A percentile compares a stretch with the other conserved stretches of the same genome.
These are phyloP conservation scores for Cercospora brassicicola DNA, from an alignment of 2,329 filamentous ascomycete genomes.

Conservation along the genomic window DNA sequence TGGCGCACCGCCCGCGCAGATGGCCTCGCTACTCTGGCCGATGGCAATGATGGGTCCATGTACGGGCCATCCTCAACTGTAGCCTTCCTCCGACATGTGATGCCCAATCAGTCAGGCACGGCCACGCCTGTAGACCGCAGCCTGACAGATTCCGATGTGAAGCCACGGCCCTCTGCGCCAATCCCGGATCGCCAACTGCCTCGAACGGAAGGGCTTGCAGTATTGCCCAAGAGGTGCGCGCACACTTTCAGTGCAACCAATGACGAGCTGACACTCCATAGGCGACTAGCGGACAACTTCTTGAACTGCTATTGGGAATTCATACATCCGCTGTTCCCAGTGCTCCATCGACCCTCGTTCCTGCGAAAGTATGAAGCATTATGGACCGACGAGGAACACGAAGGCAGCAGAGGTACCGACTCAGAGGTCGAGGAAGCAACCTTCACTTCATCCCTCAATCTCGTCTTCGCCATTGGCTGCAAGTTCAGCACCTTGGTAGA, in stretches of 20 bases:
- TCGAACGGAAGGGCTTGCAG: slow-evolving; percentile 24
- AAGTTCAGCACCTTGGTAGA: slow-evolving; percentile 30
- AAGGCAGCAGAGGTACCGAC: background rate
- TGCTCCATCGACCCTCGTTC: slow-evolving; percentile 31
- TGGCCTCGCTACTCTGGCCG: slow-evolving; percentile 27
- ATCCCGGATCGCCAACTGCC: slow-evolving; percentile 23
- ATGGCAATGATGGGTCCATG: slow-evolving; percentile 24
- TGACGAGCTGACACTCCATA: background rate
- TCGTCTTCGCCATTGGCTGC: slow-evolving; percentile 32
- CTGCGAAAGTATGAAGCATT: slow-evolving; percentile 30
- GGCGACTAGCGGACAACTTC: slow-evolving; percentile 32
- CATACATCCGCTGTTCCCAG: slow-evolving; percentile 33
- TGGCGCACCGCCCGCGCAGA: slow-evolving; percentile 21
- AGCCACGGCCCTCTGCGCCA: slow-evolving; percentile 9
- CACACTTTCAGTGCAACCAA: background rate
- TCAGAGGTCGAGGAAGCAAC: slow-evolving; percentile 30
- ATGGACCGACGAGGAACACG: slow-evolving; percentile 23
- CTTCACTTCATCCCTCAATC: slow-evolving; percentile 31
- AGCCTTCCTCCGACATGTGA: slow-evolving; percentile 30
- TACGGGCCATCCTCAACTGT: slow-evolving; percentile 32
- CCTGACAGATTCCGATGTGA: slow-evolving; percentile 14
- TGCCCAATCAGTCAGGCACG: slow-evolving; percentile 15
- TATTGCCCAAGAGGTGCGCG: slow-evolving; percentile 24
- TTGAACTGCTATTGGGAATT: slow-evolving; percentile 33
- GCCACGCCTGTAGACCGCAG: slow-evolving; percentile 22